Percentiles rank a stretch among this genome's conserved stretches.
Evolutionary conservation across 1,284 basidiomycete genomes (phyloP).

Genomic region (Ceratobasidium papillatum): DNA sequence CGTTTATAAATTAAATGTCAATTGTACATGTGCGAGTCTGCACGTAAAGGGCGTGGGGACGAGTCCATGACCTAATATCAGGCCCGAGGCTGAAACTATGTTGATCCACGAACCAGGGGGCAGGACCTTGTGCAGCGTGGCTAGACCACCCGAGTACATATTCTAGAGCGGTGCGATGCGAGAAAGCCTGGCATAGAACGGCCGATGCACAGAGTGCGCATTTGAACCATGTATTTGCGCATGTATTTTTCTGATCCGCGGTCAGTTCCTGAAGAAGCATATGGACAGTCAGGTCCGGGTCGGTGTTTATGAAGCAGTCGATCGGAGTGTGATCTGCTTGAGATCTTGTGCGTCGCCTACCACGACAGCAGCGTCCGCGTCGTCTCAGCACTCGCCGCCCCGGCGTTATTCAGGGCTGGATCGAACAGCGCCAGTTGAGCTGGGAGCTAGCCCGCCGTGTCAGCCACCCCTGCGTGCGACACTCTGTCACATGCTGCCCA

Average conservation of each 20-base stretch:
- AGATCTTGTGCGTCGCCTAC: constrained; percentile 10
- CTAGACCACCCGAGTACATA: not conserved
- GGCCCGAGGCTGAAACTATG: not conserved
- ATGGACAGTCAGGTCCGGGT: constrained; percentile 2
- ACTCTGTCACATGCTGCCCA: not conserved
- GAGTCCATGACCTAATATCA: not conserved
- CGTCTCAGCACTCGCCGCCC: not conserved
- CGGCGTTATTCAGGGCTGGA: constrained; percentile 7
- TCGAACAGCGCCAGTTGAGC: constrained; percentile 6
- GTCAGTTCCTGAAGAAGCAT: constrained; percentile 30
- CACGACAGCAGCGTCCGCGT: not conserved
- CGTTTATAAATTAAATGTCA: not conserved
- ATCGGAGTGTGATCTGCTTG: constrained; percentile 30
- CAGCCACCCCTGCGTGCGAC: not conserved
- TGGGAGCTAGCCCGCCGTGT: not conserved
- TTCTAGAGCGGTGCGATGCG: not conserved
- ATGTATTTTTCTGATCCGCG: not conserved
- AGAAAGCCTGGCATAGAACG: no score
- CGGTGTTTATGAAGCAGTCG: constrained; percentile 12
- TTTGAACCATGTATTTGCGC: not conserved
- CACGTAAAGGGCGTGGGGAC: constrained; percentile 3
- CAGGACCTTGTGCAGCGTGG: not conserved
- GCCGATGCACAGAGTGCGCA: no score
- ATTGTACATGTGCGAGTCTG: not conserved
- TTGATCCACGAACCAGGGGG: not conserved